Evolutionary conservation across 768 basidiomycete genomes (phyloP).

Genomic region (Podaxis sp.): DNA sequence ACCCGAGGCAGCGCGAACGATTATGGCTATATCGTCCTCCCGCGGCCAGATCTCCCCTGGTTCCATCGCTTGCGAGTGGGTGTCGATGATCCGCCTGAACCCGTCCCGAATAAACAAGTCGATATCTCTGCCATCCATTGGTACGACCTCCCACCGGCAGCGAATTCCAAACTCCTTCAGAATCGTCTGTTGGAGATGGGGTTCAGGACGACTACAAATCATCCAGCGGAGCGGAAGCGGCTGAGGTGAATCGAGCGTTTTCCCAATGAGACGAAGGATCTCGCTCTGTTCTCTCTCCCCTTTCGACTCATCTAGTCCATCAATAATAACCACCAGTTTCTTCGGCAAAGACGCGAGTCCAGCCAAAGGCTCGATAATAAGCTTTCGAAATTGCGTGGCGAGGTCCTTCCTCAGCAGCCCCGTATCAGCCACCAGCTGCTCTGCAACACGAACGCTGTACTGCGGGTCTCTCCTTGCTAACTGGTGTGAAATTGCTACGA

Average conservation of each 20-base stretch:
- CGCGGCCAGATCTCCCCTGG: neutral
- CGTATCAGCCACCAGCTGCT: conserved; percentile 1
- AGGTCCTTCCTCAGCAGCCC: neutral
- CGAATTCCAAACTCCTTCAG: neutral
- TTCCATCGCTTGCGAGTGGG: neutral
- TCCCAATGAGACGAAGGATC: conserved; percentile 12
- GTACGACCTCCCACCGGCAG: conserved; percentile 2
- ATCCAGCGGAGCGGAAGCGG: conserved; percentile 15
- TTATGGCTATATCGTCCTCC: neutral
- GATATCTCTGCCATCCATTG: conserved; percentile 8
- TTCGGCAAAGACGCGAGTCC: neutral
- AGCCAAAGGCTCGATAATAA: conserved; percentile 12
- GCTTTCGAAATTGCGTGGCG: conserved; percentile 4
- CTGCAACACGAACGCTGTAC: neutral
- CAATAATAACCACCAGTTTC: conserved; percentile 11
- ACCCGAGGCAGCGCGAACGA: neutral
- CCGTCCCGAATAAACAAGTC: neutral
- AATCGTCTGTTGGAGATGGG: conserved; percentile 7
- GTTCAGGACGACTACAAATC: conserved; percentile 19
- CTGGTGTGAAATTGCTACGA: conserved; percentile 17
- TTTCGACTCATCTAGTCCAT: conserved; percentile 19
- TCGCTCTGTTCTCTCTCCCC: conserved; percentile 13
- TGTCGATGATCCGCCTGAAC: neutral
- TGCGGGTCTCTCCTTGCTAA: neutral
- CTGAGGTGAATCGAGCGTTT: neutral